These are phyloP conservation scores for Fonsecaea erecta DNA, from an alignment of 2,329 filamentous ascomycete species.

Conservation along the genomic window DNA sequence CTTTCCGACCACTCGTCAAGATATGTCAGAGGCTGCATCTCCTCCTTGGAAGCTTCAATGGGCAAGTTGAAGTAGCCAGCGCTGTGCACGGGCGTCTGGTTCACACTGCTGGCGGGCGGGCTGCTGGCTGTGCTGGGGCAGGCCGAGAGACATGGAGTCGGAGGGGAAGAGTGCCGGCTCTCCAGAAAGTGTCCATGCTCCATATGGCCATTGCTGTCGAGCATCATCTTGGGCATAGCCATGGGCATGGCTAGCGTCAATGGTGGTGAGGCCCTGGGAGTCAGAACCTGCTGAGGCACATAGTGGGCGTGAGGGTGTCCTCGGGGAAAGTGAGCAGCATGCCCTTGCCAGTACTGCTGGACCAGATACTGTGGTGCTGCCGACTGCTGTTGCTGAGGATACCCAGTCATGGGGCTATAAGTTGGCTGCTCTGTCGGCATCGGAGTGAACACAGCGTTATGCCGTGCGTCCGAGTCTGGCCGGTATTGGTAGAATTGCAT, in stretches of 20 bases:
- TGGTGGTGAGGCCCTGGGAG: slow-evolving; percentile 76
- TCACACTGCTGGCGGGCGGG: slow-evolving; percentile 71
- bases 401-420: slow-evolving; percentile 47
- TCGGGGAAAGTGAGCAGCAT: slow-evolving; percentile 54
- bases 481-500: slow-evolving; percentile 87
- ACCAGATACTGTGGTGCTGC: slow-evolving; percentile 40
- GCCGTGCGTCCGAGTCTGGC: slow-evolving; percentile 73
- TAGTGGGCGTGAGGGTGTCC: slow-evolving; percentile 54
- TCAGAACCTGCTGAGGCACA: slow-evolving; percentile 54
- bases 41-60: slow-evolving; percentile 35
- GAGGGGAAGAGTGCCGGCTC: slow-evolving; percentile 68
- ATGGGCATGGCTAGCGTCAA: slow-evolving; percentile 78
- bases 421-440: slow-evolving; percentile 60
- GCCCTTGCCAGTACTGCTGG: slow-evolving; percentile 44
- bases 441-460: slow-evolving; percentile 75
- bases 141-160: slow-evolving; percentile 84
- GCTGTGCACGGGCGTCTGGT: slow-evolving; percentile 36
- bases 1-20: slow-evolving; percentile 35
- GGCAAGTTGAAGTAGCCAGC: slow-evolving; percentile 37
- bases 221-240: slow-evolving; percentile 55
- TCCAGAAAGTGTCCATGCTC: slow-evolving; percentile 37
- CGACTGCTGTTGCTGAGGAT: slow-evolving; percentile 42
- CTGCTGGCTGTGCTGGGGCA: slow-evolving; percentile 85
- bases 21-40: slow-evolving; percentile 32
- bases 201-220: slow-evolving; percentile 35